These are phyloP conservation scores for Penicillium paxilli DNA, from an alignment of 495 filamentous ascomycete genomes.

Conservation along the genomic window DNA sequence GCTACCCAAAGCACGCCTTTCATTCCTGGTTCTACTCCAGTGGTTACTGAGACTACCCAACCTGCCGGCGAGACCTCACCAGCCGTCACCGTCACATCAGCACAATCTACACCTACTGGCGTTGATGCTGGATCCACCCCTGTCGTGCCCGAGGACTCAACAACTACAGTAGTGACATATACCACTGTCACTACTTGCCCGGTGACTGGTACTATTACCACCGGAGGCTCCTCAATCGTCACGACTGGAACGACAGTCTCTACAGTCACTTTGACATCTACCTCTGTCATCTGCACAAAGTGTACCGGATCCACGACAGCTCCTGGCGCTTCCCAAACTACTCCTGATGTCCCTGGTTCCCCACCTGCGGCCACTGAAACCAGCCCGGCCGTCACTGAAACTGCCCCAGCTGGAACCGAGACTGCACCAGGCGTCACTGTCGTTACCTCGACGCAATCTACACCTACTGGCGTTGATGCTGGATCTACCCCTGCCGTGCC, in stretches of 20 bases:
- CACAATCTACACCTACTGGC: no score
- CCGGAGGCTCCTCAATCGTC: constrained; percentile 22
- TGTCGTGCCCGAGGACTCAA: constrained; percentile 16
- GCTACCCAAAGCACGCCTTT: background rate
- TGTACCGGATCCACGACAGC: background rate
- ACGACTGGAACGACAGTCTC: constrained; percentile 33
- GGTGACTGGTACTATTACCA: constrained; percentile 10
- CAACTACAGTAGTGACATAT: constrained; percentile 29
- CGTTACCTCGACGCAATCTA: background rate
- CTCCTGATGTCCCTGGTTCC: constrained; percentile 7
- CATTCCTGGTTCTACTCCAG: constrained; percentile 7
- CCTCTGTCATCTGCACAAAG: constrained; percentile 4
- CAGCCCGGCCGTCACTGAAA: no score
- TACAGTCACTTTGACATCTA: constrained; percentile 29
- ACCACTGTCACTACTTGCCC: constrained; percentile 33
- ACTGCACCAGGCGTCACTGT: constrained; percentile 13
- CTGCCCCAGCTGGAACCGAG: constrained; percentile 11
- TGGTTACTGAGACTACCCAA: constrained; percentile 11
- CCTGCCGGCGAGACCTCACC: constrained; percentile 10
- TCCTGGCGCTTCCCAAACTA: background rate
- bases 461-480: constrained; percentile 11
- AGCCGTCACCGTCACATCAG: no score
- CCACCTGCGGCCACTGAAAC: constrained; percentile 9
- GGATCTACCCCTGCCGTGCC: constrained; percentile 7
- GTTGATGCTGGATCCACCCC: no score